Percentiles rank a stretch among this genome's conserved stretches.
Conservation (phyloP, 208 protist species). For the Crithidia thermophila region DNA sequence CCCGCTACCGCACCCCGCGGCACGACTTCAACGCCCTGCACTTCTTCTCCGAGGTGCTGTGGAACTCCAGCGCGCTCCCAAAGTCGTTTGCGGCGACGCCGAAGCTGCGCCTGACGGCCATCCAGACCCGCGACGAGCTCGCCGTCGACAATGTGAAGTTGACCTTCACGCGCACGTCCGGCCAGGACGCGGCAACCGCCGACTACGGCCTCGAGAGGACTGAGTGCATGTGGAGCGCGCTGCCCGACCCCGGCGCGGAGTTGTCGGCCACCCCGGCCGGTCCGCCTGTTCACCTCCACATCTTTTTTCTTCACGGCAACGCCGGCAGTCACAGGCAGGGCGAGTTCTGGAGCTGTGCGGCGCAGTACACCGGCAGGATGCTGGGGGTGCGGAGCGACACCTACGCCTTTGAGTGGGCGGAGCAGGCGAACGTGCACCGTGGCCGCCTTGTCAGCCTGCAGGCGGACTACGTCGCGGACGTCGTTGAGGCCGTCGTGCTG, state of each 20-base stretch:
- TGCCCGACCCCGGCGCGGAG: neutral
- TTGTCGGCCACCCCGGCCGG: neutral
- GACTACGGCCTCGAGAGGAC: neutral
- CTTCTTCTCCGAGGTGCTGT: neutral
- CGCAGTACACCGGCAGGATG: neutral
- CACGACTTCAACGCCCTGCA: constrained; percentile 4
- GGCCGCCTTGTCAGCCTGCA: constrained; percentile 45
- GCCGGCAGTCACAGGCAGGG: constrained; percentile 38
- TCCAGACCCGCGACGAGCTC: neutral
- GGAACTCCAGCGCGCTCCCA: constrained; percentile 8
- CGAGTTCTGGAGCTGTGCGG: constrained; percentile 34
- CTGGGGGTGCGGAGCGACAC: constrained; percentile 1
- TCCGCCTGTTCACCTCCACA: constrained; percentile 13
- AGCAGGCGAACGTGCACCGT: constrained; percentile 59
- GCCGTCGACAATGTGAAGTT: neutral
- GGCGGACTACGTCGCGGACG: constrained; percentile 47
- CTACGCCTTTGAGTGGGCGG: constrained; percentile 45
- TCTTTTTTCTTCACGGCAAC: constrained; percentile 67
- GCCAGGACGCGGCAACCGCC: neutral
- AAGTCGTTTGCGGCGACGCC: neutral
- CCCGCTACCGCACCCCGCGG: constrained; percentile 4
- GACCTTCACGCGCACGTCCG: neutral
- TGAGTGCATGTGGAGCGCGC: constrained; percentile 9
- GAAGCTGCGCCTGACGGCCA: neutral
- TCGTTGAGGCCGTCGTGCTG: constrained; percentile 24